Percentiles rank a stretch among this genome's conserved stretches.
These are phyloP conservation scores for Diaporthe sp. DNA, from an alignment of 2,329 filamentous ascomycete species.

Conservation along the genomic window DNA sequence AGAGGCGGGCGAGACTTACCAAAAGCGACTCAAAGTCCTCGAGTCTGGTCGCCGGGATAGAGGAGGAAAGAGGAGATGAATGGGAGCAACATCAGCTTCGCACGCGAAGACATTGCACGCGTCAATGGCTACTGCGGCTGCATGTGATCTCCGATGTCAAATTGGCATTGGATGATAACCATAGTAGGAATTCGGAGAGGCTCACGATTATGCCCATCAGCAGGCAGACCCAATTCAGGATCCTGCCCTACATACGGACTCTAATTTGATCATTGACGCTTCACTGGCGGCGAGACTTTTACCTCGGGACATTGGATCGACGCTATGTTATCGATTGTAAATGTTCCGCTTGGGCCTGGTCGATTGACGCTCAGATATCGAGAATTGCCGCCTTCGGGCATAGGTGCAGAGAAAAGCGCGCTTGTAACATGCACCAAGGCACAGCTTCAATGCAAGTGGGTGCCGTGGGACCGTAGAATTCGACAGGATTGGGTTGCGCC, in stretches of 20 bases:
- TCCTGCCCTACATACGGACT: no score
- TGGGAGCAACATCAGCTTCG: not conserved
- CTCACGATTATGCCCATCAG: not conserved
- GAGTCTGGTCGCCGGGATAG: slow-evolving; percentile 55
- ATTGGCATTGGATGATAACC: not conserved
- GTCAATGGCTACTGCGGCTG: not conserved
- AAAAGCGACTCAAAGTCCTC: slow-evolving; percentile 74
- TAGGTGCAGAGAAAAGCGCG: not conserved
- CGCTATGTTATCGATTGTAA: not conserved
- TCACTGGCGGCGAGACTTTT: not conserved
- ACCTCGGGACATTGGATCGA: not conserved
- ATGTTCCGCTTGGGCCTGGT: not conserved
- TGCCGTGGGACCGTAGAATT: not conserved
- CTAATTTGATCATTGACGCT: not conserved
- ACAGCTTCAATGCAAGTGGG: not conserved
- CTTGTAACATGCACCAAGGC: not conserved
- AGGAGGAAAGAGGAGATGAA: slow-evolving; percentile 38
- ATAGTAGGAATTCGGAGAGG: not conserved
- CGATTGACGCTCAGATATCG: not conserved
- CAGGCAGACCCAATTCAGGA: not conserved
- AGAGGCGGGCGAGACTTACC: slow-evolving; percentile 80
- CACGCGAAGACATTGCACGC: not conserved
- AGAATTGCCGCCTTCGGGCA: not conserved
- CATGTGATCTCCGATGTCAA: not conserved
- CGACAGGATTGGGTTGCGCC: not conserved